Percentiles rank a stretch among this genome's conserved stretches.
These are phyloP conservation scores for Gomphus bonarii DNA, from an alignment of 1,284 basidiomycete species.

Conservation along the genomic window DNA sequence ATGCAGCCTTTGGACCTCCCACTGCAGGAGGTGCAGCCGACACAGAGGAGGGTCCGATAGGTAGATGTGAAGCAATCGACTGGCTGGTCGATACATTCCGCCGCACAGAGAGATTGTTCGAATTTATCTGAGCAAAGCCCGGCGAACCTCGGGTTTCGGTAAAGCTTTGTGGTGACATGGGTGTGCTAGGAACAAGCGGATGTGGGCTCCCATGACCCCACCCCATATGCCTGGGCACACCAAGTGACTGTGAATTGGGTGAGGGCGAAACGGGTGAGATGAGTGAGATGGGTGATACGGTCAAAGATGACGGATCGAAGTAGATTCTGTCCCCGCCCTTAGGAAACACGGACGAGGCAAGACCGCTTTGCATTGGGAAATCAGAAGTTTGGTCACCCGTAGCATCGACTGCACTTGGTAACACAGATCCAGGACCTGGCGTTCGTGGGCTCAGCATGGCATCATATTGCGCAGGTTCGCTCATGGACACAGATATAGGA, in stretches of 20 bases:
- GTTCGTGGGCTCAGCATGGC: not conserved
- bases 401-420: not conserved
- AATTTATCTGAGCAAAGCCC: not conserved
- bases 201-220: not conserved
- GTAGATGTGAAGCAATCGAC: not conserved
- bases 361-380: not conserved
- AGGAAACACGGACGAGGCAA: conserved; percentile 6
- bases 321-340: conserved; percentile 6
- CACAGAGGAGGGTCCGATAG: conserved; percentile 1
- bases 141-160: not conserved
- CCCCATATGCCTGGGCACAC: conserved; percentile 26
- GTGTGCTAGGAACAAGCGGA: conserved; percentile 3
- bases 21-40: not conserved
- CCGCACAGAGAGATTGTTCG: not conserved
- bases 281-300: not conserved
- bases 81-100: not conserved
- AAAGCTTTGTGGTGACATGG: not conserved
- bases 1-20: not conserved
- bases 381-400: not conserved
- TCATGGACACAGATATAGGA: not conserved
- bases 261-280: not conserved
- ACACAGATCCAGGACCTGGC: not conserved
- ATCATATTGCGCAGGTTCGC: not conserved
- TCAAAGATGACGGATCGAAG: not conserved
- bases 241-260: not conserved